A percentile compares a stretch with the other conserved stretches of the same genome.
phyloP scores from a whole-genome alignment of 2,329 filamentous ascomycete genomes.

The Sordariomycetes sp. region DNA sequence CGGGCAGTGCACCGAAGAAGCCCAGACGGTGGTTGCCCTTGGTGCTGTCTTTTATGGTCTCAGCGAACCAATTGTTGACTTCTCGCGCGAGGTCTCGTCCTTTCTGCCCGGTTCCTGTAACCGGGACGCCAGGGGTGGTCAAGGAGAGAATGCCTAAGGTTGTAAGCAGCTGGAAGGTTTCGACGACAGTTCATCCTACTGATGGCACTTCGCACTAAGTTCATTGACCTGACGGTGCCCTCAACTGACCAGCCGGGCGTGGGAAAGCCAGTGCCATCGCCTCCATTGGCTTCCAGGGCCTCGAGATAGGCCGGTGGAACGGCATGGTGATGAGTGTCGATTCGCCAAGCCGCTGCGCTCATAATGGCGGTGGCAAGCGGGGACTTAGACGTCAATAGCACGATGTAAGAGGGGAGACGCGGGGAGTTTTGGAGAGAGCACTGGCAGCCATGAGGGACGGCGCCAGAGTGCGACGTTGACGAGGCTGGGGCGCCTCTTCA shows the following conservation, averaged over 20 bases:
- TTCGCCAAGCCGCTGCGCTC: not conserved
- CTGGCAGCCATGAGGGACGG: too few relatives aligned
- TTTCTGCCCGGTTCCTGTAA: conserved; percentile 4
- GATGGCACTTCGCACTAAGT: conserved; percentile 3
- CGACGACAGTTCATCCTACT: not conserved
- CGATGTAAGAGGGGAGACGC: too few relatives aligned
- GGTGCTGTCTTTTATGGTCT: too few relatives aligned
- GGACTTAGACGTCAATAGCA: too few relatives aligned
- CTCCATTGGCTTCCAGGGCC: conserved; percentile 5
- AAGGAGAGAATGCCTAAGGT: conserved; percentile 7
- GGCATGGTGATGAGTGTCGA: conserved; percentile 4
- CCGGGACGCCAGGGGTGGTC: conserved; percentile 5
- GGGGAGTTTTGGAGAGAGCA: too few relatives aligned
- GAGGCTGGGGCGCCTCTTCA: too few relatives aligned
- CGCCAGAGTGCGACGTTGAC: too few relatives aligned
- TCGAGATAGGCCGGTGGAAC: conserved; percentile 5
- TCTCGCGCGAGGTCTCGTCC: conserved; percentile 5
- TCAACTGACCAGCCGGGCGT: conserved; percentile 8
- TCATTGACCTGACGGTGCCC: conserved; percentile 3
- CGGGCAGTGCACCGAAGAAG: conserved; percentile 15
- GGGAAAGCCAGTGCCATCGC: conserved; percentile 7
- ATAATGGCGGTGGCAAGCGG: too few relatives aligned
- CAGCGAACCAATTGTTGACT: conserved; percentile 6
- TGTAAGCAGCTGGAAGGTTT: not conserved
- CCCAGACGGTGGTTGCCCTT: conserved; percentile 7